Percentiles rank a stretch among this genome's conserved stretches.
Evolutionary conservation across 2,329 filamentous ascomycete species (phyloP).

Genomic region (Monilinia fructigena): DNA sequence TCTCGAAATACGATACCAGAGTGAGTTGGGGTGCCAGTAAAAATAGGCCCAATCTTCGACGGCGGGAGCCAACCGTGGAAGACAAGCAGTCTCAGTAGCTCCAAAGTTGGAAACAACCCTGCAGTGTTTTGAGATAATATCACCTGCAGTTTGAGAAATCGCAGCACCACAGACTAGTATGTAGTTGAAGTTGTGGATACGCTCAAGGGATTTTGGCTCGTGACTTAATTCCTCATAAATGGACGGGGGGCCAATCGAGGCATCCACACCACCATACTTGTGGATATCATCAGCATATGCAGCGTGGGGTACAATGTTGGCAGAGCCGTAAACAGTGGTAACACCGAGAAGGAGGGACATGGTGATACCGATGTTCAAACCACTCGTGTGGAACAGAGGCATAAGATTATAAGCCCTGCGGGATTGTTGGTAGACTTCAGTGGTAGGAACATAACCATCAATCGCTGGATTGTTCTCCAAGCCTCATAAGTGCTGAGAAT

Average conservation of each 20-base stretch:
- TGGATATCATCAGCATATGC: conserved; percentile 34
- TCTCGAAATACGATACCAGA: conserved; percentile 26
- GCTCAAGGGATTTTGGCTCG: conserved; percentile 28
- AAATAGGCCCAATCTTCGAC: conserved; percentile 34
- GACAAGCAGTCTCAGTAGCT: conserved; percentile 31
- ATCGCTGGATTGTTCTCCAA: conserved; percentile 30
- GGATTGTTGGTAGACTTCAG: conserved; percentile 54
- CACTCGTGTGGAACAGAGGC: conserved; percentile 32
- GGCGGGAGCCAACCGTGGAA: conserved; percentile 26
- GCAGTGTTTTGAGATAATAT: conserved; percentile 27
- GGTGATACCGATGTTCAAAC: conserved; percentile 32
- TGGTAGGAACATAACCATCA: conserved; percentile 65
- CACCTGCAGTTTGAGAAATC: conserved; percentile 28
- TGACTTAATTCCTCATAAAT: conserved; percentile 31
- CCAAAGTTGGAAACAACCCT: conserved; percentile 30
- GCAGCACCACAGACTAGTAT: conserved; percentile 32
- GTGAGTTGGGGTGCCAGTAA: conserved; percentile 30
- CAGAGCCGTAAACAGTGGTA: conserved; percentile 31
- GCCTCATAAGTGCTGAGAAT: conserved; percentile 34
- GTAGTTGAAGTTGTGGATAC: conserved; percentile 30
- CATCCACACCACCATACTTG: conserved; percentile 32
- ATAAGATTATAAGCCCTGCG: conserved; percentile 30
- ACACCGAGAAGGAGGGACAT: conserved; percentile 30
- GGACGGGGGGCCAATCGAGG: conserved; percentile 30
- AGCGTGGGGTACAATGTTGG: conserved; percentile 29